Percentiles rank a stretch among this genome's conserved stretches.
phyloP scores from a whole-genome alignment of 306 rosid species.

The Heteromeles arbutifolia region DNA sequence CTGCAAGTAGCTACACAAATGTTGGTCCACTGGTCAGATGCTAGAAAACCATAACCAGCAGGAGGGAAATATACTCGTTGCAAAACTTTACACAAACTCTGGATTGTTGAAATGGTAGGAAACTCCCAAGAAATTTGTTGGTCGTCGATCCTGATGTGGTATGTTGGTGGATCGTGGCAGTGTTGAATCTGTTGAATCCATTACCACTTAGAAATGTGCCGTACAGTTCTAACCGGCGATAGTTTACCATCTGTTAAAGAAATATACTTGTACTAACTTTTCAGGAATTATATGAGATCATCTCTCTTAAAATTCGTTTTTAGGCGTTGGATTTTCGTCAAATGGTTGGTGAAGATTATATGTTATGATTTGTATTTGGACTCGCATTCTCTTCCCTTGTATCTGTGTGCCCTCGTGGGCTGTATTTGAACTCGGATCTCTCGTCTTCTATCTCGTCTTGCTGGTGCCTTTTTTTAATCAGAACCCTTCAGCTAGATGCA shows the following conservation, averaged over 20 bases:
- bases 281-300: not conserved
- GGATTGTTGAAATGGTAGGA: not conserved
- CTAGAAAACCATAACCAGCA: not conserved
- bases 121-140: slow-evolving; percentile 1
- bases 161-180: not conserved
- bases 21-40: not conserved
- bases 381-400: too few species aligned
- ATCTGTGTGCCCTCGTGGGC: too few species aligned
- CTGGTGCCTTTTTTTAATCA: too few species aligned
- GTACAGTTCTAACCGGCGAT: not conserved
- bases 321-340: not conserved
- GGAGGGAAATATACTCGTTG: not conserved
- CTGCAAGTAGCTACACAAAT: not conserved
- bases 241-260: not conserved
- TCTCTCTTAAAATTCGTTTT: not conserved
- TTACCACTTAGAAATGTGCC: not conserved
- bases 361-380: too few species aligned
- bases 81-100: not conserved
- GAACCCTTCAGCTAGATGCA: too few species aligned
- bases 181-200: not conserved
- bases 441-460: too few species aligned
- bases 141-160: slow-evolving; percentile 4
- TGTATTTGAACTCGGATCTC: too few species aligned
- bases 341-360: too few species aligned
- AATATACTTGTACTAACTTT: slow-evolving; percentile 4